These are phyloP conservation scores for Rhexocercosporidium sp. DNA, from an alignment of 2,329 filamentous ascomycete genomes.

Conservation along the genomic window DNA sequence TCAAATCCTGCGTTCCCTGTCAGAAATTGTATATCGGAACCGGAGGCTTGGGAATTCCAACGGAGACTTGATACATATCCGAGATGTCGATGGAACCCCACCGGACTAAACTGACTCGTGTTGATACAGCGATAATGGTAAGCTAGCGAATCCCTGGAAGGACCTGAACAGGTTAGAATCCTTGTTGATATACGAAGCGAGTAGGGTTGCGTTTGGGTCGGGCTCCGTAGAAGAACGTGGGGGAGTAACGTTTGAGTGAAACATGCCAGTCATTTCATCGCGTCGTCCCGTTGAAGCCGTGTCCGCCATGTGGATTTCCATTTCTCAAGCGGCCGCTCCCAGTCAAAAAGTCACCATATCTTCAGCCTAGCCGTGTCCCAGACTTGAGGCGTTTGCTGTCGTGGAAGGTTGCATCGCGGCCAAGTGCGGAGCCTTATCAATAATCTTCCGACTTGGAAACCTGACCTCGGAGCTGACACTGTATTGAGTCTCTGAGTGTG, in stretches of 20 bases:
- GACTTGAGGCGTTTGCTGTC: not conserved
- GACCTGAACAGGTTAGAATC: not conserved
- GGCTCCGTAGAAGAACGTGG: not conserved
- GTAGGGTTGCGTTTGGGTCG: not conserved
- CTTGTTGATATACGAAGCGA: slow-evolving; percentile 1
- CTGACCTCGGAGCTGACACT: not conserved
- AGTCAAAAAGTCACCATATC: not conserved
- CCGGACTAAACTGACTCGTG: not conserved
- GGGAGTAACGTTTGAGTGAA: not conserved
- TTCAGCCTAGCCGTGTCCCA: not conserved
- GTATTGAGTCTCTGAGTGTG: not conserved
- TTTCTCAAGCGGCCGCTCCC: not conserved
- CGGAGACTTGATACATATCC: not conserved
- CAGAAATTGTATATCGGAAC: not conserved
- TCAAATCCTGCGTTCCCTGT: not conserved
- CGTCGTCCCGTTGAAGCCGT: slow-evolving; percentile 4
- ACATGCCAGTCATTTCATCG: not conserved
- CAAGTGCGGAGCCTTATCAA: not conserved
- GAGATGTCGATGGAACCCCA: not conserved
- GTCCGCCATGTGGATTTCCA: not conserved
- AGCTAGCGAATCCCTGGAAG: not conserved
- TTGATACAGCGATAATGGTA: not conserved
- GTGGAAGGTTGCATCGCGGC: not conserved
- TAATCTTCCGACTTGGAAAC: slow-evolving; percentile 2
- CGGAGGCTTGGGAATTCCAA: slow-evolving; percentile 3